Evolutionary conservation across 192 early-diverging fungal species (phyloP).

Genomic region (Endogone sp.): DNA sequence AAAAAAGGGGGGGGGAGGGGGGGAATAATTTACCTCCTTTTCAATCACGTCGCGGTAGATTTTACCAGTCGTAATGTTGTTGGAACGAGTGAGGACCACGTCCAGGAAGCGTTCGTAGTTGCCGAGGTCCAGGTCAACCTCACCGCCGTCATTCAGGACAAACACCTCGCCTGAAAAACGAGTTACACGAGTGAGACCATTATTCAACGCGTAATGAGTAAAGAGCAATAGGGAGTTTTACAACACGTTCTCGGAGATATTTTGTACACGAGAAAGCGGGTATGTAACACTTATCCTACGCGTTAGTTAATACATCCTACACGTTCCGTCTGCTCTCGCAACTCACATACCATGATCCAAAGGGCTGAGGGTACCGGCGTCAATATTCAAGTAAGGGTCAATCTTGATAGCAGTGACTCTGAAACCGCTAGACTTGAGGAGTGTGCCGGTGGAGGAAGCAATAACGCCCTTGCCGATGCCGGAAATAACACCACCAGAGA

Average conservation of each 20-base stretch:
- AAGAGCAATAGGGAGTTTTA: no score
- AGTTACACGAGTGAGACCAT: no score
- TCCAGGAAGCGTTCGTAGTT: constrained; percentile 99
- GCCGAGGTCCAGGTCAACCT: constrained; percentile 98
- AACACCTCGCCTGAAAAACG: constrained; percentile 84
- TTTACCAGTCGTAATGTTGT: constrained; percentile 99
- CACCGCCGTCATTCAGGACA: constrained; percentile 97
- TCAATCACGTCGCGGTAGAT: constrained; percentile 97
- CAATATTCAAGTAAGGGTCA: constrained; percentile 99
- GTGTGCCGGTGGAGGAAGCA: constrained; percentile 93
- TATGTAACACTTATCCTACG: no score
- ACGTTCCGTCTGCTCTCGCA: neutral
- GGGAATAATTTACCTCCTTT: constrained; percentile 45
- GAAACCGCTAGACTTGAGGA: constrained; percentile 90
- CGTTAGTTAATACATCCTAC: neutral
- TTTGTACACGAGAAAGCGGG: no score
- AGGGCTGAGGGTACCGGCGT: constrained; percentile 95
- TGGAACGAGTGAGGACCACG: constrained; percentile 87
- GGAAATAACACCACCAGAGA: constrained; percentile 98
- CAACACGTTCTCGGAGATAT: no score
- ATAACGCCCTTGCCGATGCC: constrained; percentile 99
- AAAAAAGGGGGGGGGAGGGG: neutral
- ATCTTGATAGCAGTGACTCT: constrained; percentile 98
- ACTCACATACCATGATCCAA: constrained; percentile 91
- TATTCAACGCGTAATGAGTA: no score